Conservation (phyloP, 2,329 filamentous ascomycete genomes). For the Beauveria asiatica region DNA sequence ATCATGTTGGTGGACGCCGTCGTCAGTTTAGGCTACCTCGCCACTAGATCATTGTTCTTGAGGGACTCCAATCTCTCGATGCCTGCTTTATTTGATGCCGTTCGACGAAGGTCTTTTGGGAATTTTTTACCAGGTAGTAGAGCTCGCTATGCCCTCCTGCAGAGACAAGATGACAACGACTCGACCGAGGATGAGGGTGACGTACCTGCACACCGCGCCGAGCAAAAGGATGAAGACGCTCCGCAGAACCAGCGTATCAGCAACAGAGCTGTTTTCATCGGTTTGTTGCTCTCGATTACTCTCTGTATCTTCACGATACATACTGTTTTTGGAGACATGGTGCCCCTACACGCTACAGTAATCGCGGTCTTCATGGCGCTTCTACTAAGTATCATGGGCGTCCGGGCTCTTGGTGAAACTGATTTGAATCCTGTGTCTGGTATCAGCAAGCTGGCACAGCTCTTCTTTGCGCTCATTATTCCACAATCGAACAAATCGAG, state of each 20-base stretch:
- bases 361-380: conserved; percentile 80
- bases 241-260: conserved; percentile 76
- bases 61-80: neutral
- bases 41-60: conserved; percentile 48
- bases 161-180: conserved; percentile 12
- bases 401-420: conserved; percentile 66
- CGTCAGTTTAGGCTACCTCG: conserved; percentile 74
- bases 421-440: conserved; percentile 94
- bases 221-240: conserved; percentile 58
- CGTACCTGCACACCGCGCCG: neutral
- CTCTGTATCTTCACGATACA: conserved; percentile 78
- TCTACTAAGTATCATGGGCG: conserved; percentile 65
- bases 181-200: conserved; percentile 18
- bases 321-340: conserved; percentile 71
- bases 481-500: conserved; percentile 72
- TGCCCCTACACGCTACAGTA: conserved; percentile 68
- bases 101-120: neutral
- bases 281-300: conserved; percentile 65
- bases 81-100: neutral
- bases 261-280: conserved; percentile 59
- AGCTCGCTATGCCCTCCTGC: conserved; percentile 13
- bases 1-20: conserved; percentile 96
- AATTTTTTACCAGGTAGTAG: neutral
- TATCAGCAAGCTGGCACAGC: conserved; percentile 91
- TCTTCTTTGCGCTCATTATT: conserved; percentile 87